Evolutionary conservation across 2,329 filamentous ascomycete species (phyloP), one percentile per base, ranked within the genome.

Genomic region (Ascochyta lentis): DNA sequence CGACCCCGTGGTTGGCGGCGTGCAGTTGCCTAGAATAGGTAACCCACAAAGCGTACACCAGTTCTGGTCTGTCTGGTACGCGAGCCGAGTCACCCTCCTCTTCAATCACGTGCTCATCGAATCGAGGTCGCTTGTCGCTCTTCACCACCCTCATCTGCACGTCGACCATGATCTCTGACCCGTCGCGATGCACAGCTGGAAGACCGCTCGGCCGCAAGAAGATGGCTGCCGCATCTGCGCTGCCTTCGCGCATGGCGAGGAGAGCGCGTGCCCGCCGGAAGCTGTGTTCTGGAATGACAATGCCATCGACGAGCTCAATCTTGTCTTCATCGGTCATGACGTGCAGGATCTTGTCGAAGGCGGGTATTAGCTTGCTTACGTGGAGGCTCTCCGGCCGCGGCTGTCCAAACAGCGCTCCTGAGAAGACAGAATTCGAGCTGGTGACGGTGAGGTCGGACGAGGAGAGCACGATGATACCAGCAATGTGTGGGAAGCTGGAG

Each of bases 141-240:
- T 94, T 92, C 15, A 98, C 93, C 23, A 99, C 92, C 31, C 95
- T 87, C 89, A 99, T 92, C 76, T 99, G 95, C 27, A 97, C 88
- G 72, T 99, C 95, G 33, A 99, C 91, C 76, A 92, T 94, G 60
- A 99, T 89, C 59, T 95, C 91, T 0, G 90, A 89, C 3, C 95
- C 94, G 72, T 99, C 95, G 35, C 93, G 87, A 74, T 99, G 95
- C 68, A 86, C 89, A 0, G 92, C 95, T 5, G 89, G 86, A 37
- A 99, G 81, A 12, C 95, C 95, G 63, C 91, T 89, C 1, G 95
- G 92, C 50, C 89, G 86, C 42, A 96, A 78, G 72, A 98, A 96
- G 38, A 90, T 87, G 2, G 88, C 85, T 4, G 88, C 86, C 19
- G 80, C 80, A 76, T 96, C 91, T 40, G 88, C 85, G 41, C 88